Evolutionary conservation across 2,329 filamentous ascomycete genomes (phyloP).

Genomic region (Trichoderma simmonsii): DNA sequence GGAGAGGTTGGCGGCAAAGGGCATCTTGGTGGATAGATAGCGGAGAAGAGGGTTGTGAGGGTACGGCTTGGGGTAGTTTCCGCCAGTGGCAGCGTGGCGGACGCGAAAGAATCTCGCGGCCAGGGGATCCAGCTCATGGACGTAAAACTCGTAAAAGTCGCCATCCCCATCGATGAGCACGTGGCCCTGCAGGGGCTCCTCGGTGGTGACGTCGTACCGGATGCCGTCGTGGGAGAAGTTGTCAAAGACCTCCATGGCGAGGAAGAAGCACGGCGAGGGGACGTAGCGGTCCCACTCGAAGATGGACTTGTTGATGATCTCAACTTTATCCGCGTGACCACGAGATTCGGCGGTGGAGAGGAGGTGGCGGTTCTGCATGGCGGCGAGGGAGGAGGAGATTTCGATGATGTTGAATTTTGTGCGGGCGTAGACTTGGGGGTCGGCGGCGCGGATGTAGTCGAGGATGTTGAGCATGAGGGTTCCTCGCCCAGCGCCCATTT

Average conservation of each 20-base stretch:
- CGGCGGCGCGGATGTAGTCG: conserved; percentile 86
- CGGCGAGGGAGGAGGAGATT: conserved; percentile 79
- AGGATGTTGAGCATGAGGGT: conserved; percentile 98
- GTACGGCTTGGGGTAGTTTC: conserved; percentile 62
- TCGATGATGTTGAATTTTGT: conserved; percentile 96
- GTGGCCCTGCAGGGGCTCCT: conserved; percentile 79
- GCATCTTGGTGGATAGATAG: conserved; percentile 60
- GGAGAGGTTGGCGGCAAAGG: conserved; percentile 73
- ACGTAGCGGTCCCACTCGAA: conserved; percentile 91
- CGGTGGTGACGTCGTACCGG: conserved; percentile 81
- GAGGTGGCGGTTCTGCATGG: conserved; percentile 71
- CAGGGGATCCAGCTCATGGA: conserved; percentile 73
- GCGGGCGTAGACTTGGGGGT: conserved; percentile 88
- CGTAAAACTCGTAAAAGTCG: conserved; percentile 95
- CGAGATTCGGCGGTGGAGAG: conserved; percentile 62
- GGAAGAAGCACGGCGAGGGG: conserved; percentile 93
- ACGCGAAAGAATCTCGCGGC: conserved; percentile 79
- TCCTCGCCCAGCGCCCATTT: conserved; percentile 96
- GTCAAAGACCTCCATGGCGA: conserved; percentile 97
- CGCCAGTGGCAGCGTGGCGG: conserved; percentile 70
- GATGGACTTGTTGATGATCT: conserved; percentile 91
- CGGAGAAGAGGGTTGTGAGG: conserved; percentile 53
- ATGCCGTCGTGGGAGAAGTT: conserved; percentile 96
- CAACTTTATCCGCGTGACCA: conserved; percentile 80
- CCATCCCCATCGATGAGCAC: conserved; percentile 82